Percentiles rank a stretch among this genome's conserved stretches.
Evolutionary conservation across 352 stramenopile genomes (phyloP).

Genomic region (Globisporangium echinulatum): DNA sequence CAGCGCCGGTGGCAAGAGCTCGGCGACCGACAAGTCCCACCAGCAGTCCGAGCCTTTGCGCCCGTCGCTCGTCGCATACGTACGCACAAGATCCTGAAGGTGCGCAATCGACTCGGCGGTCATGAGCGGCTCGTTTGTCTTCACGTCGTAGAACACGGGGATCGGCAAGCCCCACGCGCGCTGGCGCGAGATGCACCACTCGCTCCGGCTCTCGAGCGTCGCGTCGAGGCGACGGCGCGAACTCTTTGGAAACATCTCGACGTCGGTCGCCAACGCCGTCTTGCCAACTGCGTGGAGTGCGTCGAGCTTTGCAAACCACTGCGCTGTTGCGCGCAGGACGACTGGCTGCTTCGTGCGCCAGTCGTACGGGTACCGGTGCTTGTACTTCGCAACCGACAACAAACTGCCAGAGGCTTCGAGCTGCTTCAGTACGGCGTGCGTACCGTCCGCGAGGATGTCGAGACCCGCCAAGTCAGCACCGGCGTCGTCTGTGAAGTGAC

Average conservation of each 20-base stretch:
- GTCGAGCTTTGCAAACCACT: conserved; percentile 98
- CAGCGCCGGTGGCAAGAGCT: conserved; percentile 61
- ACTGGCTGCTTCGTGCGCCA: conserved; percentile 99
- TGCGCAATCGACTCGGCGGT: conserved; percentile 87
- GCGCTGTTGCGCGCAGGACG: conserved; percentile 96
- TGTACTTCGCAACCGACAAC: conserved; percentile 84
- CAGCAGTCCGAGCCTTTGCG: conserved; percentile 93
- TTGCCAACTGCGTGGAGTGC: conserved; percentile 83
- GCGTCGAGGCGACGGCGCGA: conserved; percentile 79
- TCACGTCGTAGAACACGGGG: conserved; percentile 96
- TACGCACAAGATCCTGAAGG: conserved; percentile 60
- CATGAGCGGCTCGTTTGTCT: conserved; percentile 87
- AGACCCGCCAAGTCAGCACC: conserved; percentile 84
- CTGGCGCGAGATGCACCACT: conserved; percentile 99
- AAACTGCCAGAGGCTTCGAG: conserved; percentile 78
- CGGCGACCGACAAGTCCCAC: conserved; percentile 87
- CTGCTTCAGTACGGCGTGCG: conserved; percentile 86
- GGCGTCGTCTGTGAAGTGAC: conserved; percentile 87
- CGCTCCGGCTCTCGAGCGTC: conserved; percentile 85
- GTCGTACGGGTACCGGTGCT: conserved; percentile 98
- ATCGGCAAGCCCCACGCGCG: conserved; percentile 97
- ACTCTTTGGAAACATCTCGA: conserved; percentile 90
- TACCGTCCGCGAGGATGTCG: conserved; percentile 91
- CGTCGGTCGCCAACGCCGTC: conserved; percentile 43
- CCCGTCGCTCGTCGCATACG: conserved; percentile 39